Evolutionary conservation across 805 yeast genomes (phyloP).

Genomic region (Kluyveromyces aestuarii): DNA sequence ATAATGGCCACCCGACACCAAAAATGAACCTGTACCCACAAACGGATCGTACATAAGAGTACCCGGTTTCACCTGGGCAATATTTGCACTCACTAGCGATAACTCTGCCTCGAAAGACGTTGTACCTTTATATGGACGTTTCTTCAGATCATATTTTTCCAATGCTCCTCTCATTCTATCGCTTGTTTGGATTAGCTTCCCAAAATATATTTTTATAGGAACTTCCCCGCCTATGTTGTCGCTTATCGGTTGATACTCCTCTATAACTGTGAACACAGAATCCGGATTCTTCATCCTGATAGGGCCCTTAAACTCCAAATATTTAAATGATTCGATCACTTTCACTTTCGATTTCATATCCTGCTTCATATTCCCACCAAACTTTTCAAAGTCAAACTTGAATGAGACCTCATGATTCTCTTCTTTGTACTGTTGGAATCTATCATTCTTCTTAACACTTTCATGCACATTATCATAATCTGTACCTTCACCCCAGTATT

Average conservation of each 20-base stretch:
- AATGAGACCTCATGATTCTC: slow-evolving; percentile 43
- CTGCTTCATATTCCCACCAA: slow-evolving; percentile 49
- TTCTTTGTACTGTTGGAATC: slow-evolving; percentile 11
- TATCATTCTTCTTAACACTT: slow-evolving; percentile 26
- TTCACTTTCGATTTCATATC: slow-evolving; percentile 37
- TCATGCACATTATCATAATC: slow-evolving; percentile 50
- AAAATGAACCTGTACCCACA: slow-evolving; percentile 92
- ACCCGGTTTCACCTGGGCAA: slow-evolving; percentile 63
- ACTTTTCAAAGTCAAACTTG: slow-evolving; percentile 76
- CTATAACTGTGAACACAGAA: slow-evolving; percentile 59
- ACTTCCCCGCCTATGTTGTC: slow-evolving; percentile 33
- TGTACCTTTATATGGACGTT: slow-evolving; percentile 85
- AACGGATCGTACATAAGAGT: slow-evolving; percentile 85
- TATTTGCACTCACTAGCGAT: slow-evolving; percentile 76
- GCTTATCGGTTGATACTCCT: slow-evolving; percentile 52
- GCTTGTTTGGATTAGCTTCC: slow-evolving; percentile 56
- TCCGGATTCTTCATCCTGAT: slow-evolving; percentile 74
- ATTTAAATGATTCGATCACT: slow-evolving; percentile 64
- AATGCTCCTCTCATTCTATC: slow-evolving; percentile 55
- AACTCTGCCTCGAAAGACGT: slow-evolving; percentile 95
- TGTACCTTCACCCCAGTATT: slow-evolving; percentile 65
- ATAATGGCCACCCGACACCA: slow-evolving; percentile 77
- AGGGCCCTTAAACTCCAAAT: slow-evolving; percentile 65
- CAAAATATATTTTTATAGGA: slow-evolving; percentile 63
- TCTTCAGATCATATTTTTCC: slow-evolving; percentile 73